Percentiles rank a stretch among this genome's conserved stretches.
phyloP scores from a whole-genome alignment of 2,329 filamentous ascomycete species.

The Arthrobotrys musiformis region DNA sequence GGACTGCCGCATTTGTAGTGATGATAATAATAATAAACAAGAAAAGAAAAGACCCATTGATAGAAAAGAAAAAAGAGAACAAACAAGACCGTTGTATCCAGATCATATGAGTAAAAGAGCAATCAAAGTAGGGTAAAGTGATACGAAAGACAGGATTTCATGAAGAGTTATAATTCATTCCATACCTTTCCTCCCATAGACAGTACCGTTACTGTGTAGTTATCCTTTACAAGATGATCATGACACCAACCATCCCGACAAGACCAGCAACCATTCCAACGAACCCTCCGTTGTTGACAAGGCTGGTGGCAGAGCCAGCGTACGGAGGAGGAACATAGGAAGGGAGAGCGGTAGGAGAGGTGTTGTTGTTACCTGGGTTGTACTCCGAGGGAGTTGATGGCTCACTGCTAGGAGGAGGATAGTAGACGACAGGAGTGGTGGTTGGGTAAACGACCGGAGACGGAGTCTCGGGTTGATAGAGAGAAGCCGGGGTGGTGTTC shows the following conservation, averaged over 20 bases:
- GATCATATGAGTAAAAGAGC: too few species aligned
- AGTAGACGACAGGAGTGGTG: background rate
- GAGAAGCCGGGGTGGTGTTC: constrained; percentile 39
- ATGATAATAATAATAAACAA: constrained; percentile 15
- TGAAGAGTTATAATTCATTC: constrained; percentile 1
- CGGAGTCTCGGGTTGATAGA: constrained; percentile 44
- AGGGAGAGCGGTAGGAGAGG: constrained; percentile 31
- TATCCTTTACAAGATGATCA: constrained; percentile 38
- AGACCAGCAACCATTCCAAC: constrained; percentile 41
- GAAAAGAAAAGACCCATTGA: constrained; percentile 1
- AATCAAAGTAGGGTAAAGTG: too few species aligned
- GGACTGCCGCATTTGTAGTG: constrained; percentile 38
- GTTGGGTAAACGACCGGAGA: constrained; percentile 33
- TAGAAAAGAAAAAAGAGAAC: constrained; percentile 20
- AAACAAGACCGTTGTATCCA: background rate
- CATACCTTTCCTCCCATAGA: constrained; percentile 9
- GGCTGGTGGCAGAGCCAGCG: constrained; percentile 39
- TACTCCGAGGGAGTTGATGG: constrained; percentile 30
- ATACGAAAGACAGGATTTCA: constrained; percentile 11
- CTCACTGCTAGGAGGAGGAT: constrained; percentile 40
- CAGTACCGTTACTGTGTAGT: constrained; percentile 10
- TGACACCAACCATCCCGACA: constrained; percentile 42
- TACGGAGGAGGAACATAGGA: constrained; percentile 46
- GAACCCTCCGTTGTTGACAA: constrained; percentile 48
- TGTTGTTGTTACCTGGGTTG: constrained; percentile 26